A percentile compares a stretch with the other conserved stretches of the same genome.
These are phyloP conservation scores for Chloranthus sessilifolius DNA, from an alignment of 164 flowering plant species.

Conservation along the genomic window DNA sequence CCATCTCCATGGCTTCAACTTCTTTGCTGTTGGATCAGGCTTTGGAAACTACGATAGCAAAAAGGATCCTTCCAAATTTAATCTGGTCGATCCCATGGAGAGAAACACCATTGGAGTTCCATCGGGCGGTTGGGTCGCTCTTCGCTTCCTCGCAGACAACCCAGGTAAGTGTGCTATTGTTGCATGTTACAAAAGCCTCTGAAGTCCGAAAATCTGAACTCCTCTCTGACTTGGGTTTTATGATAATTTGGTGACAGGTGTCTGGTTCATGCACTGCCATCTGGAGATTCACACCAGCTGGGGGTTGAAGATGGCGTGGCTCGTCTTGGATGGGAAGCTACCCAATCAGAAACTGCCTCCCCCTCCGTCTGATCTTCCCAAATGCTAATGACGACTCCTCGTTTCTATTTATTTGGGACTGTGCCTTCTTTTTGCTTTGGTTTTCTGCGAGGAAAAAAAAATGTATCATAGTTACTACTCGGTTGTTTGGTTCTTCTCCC, in stretches of 20 bases:
- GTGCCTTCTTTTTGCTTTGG: neutral
- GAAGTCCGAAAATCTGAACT: neutral
- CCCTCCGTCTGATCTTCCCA: slow-evolving; percentile 60
- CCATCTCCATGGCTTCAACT: slow-evolving; percentile 70
- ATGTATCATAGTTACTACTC: neutral
- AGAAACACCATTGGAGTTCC: slow-evolving; percentile 62
- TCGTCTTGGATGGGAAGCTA: slow-evolving; percentile 39
- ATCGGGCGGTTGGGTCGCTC: slow-evolving; percentile 57
- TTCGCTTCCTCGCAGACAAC: slow-evolving; percentile 58
- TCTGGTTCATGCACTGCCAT: slow-evolving; percentile 72
- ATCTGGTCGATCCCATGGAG: slow-evolving; percentile 54
- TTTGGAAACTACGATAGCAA: slow-evolving; percentile 52
- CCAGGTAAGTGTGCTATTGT: slow-evolving; percentile 60
- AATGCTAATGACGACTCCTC: slow-evolving; percentile 27
- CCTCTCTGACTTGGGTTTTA: neutral
- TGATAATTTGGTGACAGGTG: slow-evolving; percentile 21
- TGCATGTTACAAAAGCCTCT: too few relatives aligned
- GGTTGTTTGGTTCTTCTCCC: neutral
- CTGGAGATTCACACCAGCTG: slow-evolving; percentile 54
- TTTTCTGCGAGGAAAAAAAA: neutral
- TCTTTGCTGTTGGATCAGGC: slow-evolving; percentile 66
- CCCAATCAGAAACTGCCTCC: slow-evolving; percentile 47
- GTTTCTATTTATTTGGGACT: neutral
- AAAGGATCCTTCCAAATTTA: slow-evolving; percentile 45
- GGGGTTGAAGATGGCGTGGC: slow-evolving; percentile 62